Evolutionary conservation across 768 basidiomycete species (phyloP).

Genomic region (Russula earlei): DNA sequence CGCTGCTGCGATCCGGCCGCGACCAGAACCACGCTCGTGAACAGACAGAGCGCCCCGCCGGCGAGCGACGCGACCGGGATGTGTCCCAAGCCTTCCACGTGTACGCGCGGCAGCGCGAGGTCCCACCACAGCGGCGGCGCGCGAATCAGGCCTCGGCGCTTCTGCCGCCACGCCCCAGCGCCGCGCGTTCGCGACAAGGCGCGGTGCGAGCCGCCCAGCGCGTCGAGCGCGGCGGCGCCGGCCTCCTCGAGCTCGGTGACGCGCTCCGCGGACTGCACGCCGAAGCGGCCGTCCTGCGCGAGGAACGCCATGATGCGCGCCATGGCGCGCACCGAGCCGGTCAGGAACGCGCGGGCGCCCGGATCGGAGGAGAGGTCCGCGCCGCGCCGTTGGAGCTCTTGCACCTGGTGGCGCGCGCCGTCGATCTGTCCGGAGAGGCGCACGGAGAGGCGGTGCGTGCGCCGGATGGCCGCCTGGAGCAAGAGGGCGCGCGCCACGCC

Average conservation of each 20-base stretch:
- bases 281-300: constrained; percentile 6
- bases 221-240: background rate
- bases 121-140: background rate
- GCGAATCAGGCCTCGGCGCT: background rate
- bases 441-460: constrained; percentile 5
- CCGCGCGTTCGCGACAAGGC: too few species aligned
- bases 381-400: background rate
- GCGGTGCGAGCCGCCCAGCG: background rate
- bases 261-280: background rate
- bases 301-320: background rate
- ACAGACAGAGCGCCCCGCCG: constrained; percentile 6
- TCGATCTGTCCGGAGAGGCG: constrained; percentile 5
- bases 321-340: background rate
- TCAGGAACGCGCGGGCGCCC: background rate
- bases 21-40: constrained; percentile 6
- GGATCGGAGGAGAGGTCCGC: background rate
- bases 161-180: too few species aligned
- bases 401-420: constrained; percentile 7
- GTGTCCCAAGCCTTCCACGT: constrained; percentile 6
- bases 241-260: background rate
- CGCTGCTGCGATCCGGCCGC: constrained; percentile 2
- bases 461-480: constrained; percentile 5
- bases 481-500: constrained; percentile 14
- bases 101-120: background rate
- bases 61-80: constrained; percentile 1